Percentiles rank a stretch among this genome's conserved stretches.
phyloP scores from a whole-genome alignment of 2,329 filamentous ascomycete species.

The Hymenoscyphus fraxineus region DNA sequence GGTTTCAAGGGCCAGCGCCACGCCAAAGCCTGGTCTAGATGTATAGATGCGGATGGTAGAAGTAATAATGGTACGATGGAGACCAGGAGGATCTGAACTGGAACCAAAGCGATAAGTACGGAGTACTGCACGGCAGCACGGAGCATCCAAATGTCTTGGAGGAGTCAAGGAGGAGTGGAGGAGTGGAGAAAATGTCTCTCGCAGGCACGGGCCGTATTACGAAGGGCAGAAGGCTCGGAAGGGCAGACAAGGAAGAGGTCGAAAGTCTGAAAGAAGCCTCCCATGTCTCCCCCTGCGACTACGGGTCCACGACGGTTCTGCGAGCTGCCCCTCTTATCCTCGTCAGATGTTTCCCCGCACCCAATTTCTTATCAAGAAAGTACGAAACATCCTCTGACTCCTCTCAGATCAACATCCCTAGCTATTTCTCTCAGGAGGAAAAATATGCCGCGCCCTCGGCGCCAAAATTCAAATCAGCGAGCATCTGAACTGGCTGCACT shows the following conservation, averaged over 20 bases:
- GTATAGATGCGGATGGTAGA: background rate
- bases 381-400: slow-evolving; percentile 1
- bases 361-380: slow-evolving; percentile 1
- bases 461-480: background rate
- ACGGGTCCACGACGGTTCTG: background rate
- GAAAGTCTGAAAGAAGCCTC: too few relatives aligned
- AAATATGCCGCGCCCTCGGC: background rate
- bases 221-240: background rate
- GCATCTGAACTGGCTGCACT: background rate
- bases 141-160: too few relatives aligned
- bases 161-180: too few relatives aligned
- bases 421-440: background rate
- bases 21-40: slow-evolving; percentile 1
- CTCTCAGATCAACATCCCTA: background rate
- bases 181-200: too few relatives aligned
- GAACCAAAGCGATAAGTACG: background rate
- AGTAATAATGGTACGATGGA: background rate
- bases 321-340: background rate
- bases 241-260: too few relatives aligned
- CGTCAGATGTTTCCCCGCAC: background rate
- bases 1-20: background rate
- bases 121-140: background rate
- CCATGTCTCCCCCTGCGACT: background rate
- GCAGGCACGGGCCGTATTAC: background rate
- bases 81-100: background rate